Percentiles rank a stretch among this genome's conserved stretches.
phyloP scores from a whole-genome alignment of 2,329 filamentous ascomycete species.

The Fusarium sp. region DNA sequence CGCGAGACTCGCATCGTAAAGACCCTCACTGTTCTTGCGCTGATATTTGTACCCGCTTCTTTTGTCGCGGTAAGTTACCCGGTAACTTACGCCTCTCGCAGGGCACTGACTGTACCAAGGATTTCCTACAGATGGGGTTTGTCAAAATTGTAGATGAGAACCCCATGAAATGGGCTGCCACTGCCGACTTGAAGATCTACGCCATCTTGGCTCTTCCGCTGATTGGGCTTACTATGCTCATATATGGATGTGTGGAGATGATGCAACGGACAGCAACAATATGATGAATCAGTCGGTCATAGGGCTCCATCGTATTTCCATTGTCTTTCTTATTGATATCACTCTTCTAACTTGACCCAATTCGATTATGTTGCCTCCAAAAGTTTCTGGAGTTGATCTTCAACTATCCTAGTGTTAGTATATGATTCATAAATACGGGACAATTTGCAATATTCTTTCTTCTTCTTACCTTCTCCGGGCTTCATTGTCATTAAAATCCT shows the following conservation, averaged over 20 bases:
- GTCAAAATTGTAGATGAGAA: background rate
- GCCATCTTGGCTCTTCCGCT: conserved; percentile 3
- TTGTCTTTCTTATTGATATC: background rate
- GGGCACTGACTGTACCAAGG: background rate
- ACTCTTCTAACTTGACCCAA: background rate
- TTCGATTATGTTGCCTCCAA: background rate
- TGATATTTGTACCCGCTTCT: conserved; percentile 5
- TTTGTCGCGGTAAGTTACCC: background rate
- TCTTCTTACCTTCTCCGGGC: background rate
- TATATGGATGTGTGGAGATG: background rate
- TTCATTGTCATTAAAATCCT: background rate
- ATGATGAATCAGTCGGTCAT: background rate
- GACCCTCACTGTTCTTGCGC: conserved; percentile 11
- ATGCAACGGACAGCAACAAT: background rate
- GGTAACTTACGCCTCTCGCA: no score
- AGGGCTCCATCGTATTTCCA: background rate
- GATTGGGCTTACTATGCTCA: conserved; percentile 6
- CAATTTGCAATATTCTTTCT: background rate
- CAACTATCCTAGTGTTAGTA: background rate
- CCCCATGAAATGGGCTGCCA: background rate
- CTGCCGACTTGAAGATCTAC: conserved; percentile 6
- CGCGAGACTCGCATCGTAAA: conserved; percentile 7
- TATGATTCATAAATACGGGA: background rate
- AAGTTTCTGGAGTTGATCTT: background rate
- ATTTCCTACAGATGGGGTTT: conserved; percentile 13